These are phyloP conservation scores for Pichia phayaonensis DNA, from an alignment of 805 yeast genomes.

Conservation along the genomic window DNA sequence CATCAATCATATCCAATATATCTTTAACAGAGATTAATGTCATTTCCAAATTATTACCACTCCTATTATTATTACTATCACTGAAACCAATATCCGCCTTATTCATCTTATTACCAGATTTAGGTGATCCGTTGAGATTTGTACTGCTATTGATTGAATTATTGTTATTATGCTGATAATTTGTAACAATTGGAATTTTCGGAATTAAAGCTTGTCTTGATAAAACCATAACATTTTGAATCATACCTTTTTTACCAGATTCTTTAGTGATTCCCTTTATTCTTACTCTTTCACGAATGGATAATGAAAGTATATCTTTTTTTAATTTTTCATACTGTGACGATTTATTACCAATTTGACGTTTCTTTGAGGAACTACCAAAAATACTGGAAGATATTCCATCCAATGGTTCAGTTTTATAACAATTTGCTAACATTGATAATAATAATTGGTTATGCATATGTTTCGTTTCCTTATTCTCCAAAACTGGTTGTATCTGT, in stretches of 20 bases:
- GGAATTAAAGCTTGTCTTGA: slow-evolving; percentile 73
- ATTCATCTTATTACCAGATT: not conserved
- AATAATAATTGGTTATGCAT: slow-evolving; percentile 80
- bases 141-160: not conserved
- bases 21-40: slow-evolving; percentile 89
- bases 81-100: not conserved
- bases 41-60: slow-evolving; percentile 24
- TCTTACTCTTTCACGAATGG: slow-evolving; percentile 77
- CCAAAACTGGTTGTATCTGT: slow-evolving; percentile 50
- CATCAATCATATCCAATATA: slow-evolving; percentile 74
- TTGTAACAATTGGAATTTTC: slow-evolving; percentile 67
- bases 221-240: slow-evolving; percentile 59
- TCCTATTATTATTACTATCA: not conserved
- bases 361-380: slow-evolving; percentile 33
- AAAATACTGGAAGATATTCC: slow-evolving; percentile 41
- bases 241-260: slow-evolving; percentile 68
- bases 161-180: not conserved
- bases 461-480: slow-evolving; percentile 35
- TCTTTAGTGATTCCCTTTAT: slow-evolving; percentile 79
- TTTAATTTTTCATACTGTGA: slow-evolving; percentile 76
- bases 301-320: slow-evolving; percentile 77
- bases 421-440: slow-evolving; percentile 76
- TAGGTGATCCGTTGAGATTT: not conserved
- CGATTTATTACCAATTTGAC: slow-evolving; percentile 46
- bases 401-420: slow-evolving; percentile 66